Conservation (phyloP, 23 red algal species). For the Gracilaria vermiculophylla region DNA sequence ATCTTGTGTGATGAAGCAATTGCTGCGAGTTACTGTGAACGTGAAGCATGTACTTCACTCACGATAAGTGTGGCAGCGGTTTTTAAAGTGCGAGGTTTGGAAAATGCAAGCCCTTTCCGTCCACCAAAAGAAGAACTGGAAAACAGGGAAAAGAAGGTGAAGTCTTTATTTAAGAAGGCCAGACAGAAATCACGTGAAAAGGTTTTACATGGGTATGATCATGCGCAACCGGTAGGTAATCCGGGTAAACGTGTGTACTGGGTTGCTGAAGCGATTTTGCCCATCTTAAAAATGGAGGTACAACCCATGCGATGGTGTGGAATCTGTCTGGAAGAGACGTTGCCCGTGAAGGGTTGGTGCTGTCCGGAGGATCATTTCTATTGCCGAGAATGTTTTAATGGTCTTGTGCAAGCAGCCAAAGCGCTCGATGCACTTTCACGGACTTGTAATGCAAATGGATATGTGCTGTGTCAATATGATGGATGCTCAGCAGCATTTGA, state of each 20-base stretch:
- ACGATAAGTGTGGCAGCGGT: constrained; percentile 29
- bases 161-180: background rate
- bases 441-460: background rate
- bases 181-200: background rate
- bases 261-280: constrained; percentile 13
- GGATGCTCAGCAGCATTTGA: background rate
- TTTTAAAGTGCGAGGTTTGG: background rate
- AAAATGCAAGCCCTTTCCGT: background rate
- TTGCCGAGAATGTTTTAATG: constrained; percentile 41
- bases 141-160: background rate
- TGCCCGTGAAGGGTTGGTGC: constrained; percentile 27
- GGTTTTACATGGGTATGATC: background rate
- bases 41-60: background rate
- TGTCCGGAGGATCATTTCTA: constrained; percentile 45
- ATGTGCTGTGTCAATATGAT: constrained; percentile 11
- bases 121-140: background rate
- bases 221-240: background rate
- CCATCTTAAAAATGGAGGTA: constrained; percentile 22
- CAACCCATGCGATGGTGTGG: background rate
- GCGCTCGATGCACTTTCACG: constrained; percentile 4
- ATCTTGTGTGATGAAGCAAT: background rate
- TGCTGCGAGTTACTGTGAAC: background rate
- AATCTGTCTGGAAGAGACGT: constrained; percentile 50
- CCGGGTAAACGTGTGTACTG: constrained; percentile 35
- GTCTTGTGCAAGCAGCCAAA: background rate